Conservation (phyloP, 2,329 filamentous ascomycete genomes). For the Thielaviopsis musarum region DNA sequence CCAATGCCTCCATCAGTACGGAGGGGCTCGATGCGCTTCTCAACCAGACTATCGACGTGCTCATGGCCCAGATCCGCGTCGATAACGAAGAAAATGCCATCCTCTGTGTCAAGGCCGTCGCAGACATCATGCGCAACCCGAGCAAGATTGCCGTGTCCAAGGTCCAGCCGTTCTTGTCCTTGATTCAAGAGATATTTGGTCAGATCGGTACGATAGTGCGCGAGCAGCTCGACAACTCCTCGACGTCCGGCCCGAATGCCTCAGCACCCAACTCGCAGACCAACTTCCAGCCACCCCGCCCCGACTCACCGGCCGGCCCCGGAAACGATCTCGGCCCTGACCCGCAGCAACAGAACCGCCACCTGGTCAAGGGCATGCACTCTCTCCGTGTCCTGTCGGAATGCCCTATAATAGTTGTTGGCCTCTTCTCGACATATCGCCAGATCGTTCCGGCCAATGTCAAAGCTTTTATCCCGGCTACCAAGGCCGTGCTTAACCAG, state of each 20-base stretch:
- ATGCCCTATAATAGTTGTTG: constrained; percentile 96
- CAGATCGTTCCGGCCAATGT: constrained; percentile 68
- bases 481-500: constrained; percentile 74
- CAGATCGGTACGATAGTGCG: constrained; percentile 89
- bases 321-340: constrained; percentile 69
- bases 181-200: constrained; percentile 93
- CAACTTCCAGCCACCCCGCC: constrained; percentile 73
- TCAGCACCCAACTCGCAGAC: constrained; percentile 41
- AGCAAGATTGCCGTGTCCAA: constrained; percentile 60
- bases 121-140: constrained; percentile 90
- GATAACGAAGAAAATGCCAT: constrained; percentile 99
- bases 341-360: constrained; percentile 56
- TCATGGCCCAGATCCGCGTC: constrained; percentile 72
- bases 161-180: constrained; percentile 74
- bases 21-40: constrained; percentile 82
- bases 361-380: constrained; percentile 83
- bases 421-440: constrained; percentile 88
- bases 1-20: constrained; percentile 49
- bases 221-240: constrained; percentile 77
- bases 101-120: constrained; percentile 95
- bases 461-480: constrained; percentile 79
- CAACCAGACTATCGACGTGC: constrained; percentile 70
- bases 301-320: constrained; percentile 74
- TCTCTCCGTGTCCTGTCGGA: constrained; percentile 98
- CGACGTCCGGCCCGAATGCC: constrained; percentile 45